These are phyloP conservation scores for Mitragyna speciosa DNA, from an alignment of 257 asterid genomes.

Conservation along the genomic window DNA sequence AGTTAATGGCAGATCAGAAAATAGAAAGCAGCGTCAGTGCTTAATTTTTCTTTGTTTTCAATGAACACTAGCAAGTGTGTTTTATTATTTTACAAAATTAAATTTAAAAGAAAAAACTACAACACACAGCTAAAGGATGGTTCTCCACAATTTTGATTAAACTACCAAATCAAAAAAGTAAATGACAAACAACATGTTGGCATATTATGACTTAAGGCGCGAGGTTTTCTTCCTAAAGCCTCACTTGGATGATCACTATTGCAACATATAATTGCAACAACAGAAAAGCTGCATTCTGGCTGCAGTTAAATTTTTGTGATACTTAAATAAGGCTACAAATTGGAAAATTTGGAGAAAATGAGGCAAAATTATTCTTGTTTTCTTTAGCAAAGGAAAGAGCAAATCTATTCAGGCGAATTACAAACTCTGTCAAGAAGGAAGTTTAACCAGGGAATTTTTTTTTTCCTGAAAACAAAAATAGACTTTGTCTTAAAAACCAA, in stretches of 20 bases:
- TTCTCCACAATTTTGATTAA: background rate
- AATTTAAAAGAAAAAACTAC: background rate
- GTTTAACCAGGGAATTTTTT: background rate
- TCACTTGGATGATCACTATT: background rate
- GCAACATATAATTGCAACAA: background rate
- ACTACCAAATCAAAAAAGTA: background rate
- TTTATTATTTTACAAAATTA: background rate
- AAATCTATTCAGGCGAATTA: background rate
- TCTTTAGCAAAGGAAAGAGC: background rate
- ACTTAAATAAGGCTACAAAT: background rate
- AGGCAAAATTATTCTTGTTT: constrained; percentile 1
- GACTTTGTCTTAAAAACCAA: background rate
- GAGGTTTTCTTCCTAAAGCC: constrained; percentile 1
- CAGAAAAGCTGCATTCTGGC: background rate
- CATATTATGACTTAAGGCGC: background rate
- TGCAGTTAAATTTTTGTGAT: constrained; percentile 3
- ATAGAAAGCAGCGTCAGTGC: background rate
- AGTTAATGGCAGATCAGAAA: constrained; percentile 10
- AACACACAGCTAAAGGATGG: background rate
- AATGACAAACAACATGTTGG: background rate
- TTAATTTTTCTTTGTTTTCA: background rate
- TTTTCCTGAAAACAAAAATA: background rate
- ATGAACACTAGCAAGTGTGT: background rate
- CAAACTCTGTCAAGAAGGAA: background rate
- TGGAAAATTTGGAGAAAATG: background rate